Conservation (phyloP, 768 basidiomycete species). For the Sarcomyxa edulis region DNA sequence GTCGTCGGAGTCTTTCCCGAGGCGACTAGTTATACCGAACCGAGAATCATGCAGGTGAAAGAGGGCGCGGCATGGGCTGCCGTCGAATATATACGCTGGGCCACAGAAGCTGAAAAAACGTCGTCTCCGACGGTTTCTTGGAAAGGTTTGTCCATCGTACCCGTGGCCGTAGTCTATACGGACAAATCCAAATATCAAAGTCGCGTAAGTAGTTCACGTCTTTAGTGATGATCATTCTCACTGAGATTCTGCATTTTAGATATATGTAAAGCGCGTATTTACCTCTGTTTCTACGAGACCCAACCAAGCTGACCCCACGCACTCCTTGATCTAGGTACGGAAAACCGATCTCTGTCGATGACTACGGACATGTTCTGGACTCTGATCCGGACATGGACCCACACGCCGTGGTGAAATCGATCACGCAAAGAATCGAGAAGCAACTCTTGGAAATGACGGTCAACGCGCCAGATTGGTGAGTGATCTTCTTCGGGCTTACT, state of each 20-base stretch:
- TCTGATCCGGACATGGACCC: conserved; percentile 31
- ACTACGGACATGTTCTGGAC: conserved; percentile 41
- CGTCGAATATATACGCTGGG: conserved; percentile 55
- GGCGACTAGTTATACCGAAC: conserved; percentile 48
- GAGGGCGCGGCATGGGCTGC: conserved; percentile 71
- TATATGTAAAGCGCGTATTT: too few relatives aligned
- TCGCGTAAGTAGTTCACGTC: conserved; percentile 29
- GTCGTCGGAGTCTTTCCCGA: conserved; percentile 69
- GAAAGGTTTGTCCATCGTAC: conserved; percentile 40
- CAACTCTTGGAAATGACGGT: conserved; percentile 49
- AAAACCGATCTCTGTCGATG: conserved; percentile 41
- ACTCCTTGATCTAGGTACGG: conserved; percentile 57
- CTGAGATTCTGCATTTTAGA: conserved; percentile 1
- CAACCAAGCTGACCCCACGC: too few relatives aligned
- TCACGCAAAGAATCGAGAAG: conserved; percentile 46
- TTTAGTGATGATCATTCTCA: not conserved
- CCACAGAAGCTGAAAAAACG: conserved; percentile 14
- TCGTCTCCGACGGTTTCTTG: conserved; percentile 8
- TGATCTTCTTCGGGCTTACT: conserved; percentile 2
- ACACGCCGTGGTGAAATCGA: conserved; percentile 48
- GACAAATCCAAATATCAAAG: conserved; percentile 64
- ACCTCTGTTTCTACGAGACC: too few relatives aligned
- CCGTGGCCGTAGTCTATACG: conserved; percentile 66
- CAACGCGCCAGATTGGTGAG: conserved; percentile 66
- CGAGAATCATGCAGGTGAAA: conserved; percentile 40